Evolutionary conservation across 257 asterid genomes (phyloP), one percentile per base, ranked within the genome.

Genomic region (Solanum peruvianum): DNA sequence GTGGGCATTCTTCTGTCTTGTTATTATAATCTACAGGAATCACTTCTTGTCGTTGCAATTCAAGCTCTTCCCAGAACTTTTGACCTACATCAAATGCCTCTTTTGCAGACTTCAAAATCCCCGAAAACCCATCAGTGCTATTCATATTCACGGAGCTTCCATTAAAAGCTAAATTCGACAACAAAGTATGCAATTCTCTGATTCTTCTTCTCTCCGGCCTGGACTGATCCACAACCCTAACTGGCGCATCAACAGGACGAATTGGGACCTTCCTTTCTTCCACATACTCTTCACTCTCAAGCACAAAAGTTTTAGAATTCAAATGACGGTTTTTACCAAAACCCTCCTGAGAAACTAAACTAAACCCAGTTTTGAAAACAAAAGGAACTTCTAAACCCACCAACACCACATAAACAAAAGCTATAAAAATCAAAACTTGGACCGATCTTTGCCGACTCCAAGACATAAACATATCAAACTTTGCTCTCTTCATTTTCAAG

Each of bases 311-410:
- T 87, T 81, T 81, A 2, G 85, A 81, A 81, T 81, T 81, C 8
- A 92, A 87, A 85, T 91, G 89, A 45, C 95, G 95, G 84, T 91
- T 71, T 71, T 71, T 91, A 11, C 89, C 88, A 56, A 52, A 70
- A 11, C 88, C 92, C 23, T 93, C 94, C 13, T 89, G 91, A 67
- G 90, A 87, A 84, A 93, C 93, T 2, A 91, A 87, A 86, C 88
- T 83, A 49, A 89, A 89, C 45, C 95, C 95, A 83, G 91, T 91
- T 86, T 77, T 90, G 91, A 94, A 94, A 85, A 97, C 95, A 31
- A 95, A 92, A 3, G 98, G 99, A 87, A 93, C 94, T 91, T 97
- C 98, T 78, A 94, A 90, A 86, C 94, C 89, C 90, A 96, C 95
- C 85, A 96, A 72, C 15, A 97, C 81, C 11, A 92, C 16, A 88